Evolutionary conservation across 371 early-diverging fungal genomes (phyloP).

Genomic region (Smittium mucronatum): DNA sequence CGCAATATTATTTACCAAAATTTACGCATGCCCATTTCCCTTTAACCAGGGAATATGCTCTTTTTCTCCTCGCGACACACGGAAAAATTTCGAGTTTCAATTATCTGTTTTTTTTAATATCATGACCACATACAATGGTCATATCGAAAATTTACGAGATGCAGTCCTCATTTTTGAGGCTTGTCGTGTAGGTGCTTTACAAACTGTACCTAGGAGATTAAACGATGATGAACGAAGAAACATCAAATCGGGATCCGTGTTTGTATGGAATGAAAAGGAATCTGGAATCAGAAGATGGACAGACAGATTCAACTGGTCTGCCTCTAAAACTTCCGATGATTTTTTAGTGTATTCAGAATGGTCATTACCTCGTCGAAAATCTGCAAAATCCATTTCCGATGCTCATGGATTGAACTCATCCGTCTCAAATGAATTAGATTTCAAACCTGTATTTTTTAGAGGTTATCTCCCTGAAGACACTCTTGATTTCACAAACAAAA

Average conservation of each 20-base stretch:
- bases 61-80: no score
- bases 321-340: conserved; percentile 62
- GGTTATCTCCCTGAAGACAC: no score
- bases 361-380: conserved; percentile 38
- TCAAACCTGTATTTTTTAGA: no score
- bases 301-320: conserved; percentile 73
- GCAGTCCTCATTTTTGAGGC: conserved; percentile 72
- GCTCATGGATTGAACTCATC: no score
- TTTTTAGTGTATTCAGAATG: conserved; percentile 63
- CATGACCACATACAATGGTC: conserved; percentile 65
- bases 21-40: no score
- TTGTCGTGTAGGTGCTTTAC: conserved; percentile 50
- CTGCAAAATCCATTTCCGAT: not conserved
- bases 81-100: no score
- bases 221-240: conserved; percentile 57
- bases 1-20: no score
- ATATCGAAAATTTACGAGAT: conserved; percentile 61
- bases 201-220: conserved; percentile 55
- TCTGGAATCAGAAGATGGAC: conserved; percentile 84
- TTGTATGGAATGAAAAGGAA: conserved; percentile 74
- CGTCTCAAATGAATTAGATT: no score
- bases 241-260: conserved; percentile 71
- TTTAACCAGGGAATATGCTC: no score
- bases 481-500: no score
- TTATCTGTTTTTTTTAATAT: no score